A percentile compares a stretch with the other conserved stretches of the same genome.
Evolutionary conservation across 192 early-diverging fungal genomes (phyloP).

Genomic region (Backusella morwellensis): DNA sequence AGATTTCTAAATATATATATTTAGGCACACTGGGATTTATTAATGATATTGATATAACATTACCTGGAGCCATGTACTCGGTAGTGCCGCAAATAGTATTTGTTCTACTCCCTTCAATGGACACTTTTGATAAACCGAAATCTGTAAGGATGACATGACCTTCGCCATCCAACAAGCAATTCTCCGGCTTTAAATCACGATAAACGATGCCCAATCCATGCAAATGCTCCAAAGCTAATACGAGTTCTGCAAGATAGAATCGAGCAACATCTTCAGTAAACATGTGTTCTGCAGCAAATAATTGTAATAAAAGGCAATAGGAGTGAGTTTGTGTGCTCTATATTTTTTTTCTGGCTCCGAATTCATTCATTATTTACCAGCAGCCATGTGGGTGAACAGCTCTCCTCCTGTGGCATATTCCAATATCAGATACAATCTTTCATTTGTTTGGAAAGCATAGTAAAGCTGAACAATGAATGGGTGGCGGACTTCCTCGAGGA

Average conservation of each 20-base stretch:
- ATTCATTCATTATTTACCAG: constrained; percentile 39
- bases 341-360: not conserved
- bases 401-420: constrained; percentile 92
- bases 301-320: not conserved
- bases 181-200: constrained; percentile 78
- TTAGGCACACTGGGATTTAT: not conserved
- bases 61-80: constrained; percentile 72
- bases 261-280: constrained; percentile 79
- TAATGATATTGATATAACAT: constrained; percentile 7
- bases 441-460: constrained; percentile 91
- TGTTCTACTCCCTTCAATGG: constrained; percentile 50
- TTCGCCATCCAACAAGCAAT: constrained; percentile 65
- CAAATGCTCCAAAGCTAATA: constrained; percentile 84
- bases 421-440: constrained; percentile 85
- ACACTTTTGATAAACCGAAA: constrained; percentile 92
- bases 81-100: constrained; percentile 74
- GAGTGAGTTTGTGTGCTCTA: not conserved
- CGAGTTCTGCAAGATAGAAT: constrained; percentile 88
- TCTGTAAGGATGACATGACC: constrained; percentile 91
- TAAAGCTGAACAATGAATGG: constrained; percentile 92
- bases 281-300: constrained; percentile 45
- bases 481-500: constrained; percentile 82
- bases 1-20: constrained; percentile 40
- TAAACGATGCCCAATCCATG: constrained; percentile 91
- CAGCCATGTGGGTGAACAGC: constrained; percentile 86